Conservation (phyloP, 768 basidiomycete genomes). For the Mrakia blollopis region DNA sequence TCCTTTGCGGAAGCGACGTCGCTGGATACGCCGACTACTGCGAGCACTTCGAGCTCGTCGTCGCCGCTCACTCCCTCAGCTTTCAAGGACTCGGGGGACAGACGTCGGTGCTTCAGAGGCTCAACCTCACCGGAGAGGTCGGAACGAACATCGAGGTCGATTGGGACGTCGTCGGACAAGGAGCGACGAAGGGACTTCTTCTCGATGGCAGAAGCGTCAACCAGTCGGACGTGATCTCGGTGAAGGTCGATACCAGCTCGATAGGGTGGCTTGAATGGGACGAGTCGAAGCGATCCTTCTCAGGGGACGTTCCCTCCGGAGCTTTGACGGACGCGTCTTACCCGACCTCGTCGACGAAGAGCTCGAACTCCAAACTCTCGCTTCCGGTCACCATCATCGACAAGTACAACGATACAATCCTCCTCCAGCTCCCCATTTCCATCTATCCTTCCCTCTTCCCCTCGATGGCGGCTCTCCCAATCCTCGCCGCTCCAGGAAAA, state of each 20-base stretch:
- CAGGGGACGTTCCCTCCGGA: not conserved
- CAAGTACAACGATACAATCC: conserved; percentile 52
- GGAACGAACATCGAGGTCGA: conserved; percentile 47
- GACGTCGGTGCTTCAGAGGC: conserved; percentile 50
- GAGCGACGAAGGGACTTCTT: conserved; percentile 54
- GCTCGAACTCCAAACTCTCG: conserved; percentile 41
- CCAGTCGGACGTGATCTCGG: conserved; percentile 54
- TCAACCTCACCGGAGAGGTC: conserved; percentile 65
- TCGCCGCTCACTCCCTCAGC: conserved; percentile 66
- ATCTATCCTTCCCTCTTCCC: conserved; percentile 71
- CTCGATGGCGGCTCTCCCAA: conserved; percentile 51
- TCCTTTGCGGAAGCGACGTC: conserved; percentile 18
- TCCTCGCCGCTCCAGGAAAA: conserved; percentile 54
- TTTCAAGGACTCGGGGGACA: conserved; percentile 39
- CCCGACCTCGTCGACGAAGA: conserved; percentile 50
- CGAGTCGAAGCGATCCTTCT: conserved; percentile 38
- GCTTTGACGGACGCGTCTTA: conserved; percentile 59
- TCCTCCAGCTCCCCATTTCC: conserved; percentile 60
- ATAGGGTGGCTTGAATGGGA: conserved; percentile 56
- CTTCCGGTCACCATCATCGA: conserved; percentile 65
- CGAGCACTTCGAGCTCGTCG: conserved; percentile 60
- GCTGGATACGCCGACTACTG: conserved; percentile 51
- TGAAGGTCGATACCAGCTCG: conserved; percentile 59
- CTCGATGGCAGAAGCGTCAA: conserved; percentile 61
- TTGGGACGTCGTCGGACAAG: conserved; percentile 34